Conservation (phyloP, 495 filamentous ascomycete species). For the Monascus purpureus region DNA sequence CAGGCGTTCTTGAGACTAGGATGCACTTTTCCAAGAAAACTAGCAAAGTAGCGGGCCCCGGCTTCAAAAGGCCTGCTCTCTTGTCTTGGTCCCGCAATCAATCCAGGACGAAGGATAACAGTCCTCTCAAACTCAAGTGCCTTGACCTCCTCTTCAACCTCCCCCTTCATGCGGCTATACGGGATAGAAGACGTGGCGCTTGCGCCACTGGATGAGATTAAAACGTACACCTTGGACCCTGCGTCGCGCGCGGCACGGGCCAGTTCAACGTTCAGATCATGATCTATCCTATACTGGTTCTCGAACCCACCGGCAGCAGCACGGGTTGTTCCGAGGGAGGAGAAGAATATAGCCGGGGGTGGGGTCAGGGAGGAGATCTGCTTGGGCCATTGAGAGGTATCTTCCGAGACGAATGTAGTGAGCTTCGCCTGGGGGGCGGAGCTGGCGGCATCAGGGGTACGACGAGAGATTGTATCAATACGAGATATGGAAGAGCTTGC, state of each 20-base stretch:
- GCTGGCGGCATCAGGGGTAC: slow-evolving; percentile 18
- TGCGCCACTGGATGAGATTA: slow-evolving; percentile 45
- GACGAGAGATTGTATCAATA: slow-evolving; percentile 34
- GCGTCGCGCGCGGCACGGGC: slow-evolving; percentile 50
- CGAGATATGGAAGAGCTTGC: slow-evolving; percentile 21
- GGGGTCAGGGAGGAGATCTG: slow-evolving; percentile 39
- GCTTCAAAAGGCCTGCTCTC: slow-evolving; percentile 39
- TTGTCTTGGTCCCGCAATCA: slow-evolving; percentile 58
- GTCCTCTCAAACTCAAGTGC: slow-evolving; percentile 56
- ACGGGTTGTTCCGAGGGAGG: slow-evolving; percentile 53
- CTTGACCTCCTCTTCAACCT: slow-evolving; percentile 65
- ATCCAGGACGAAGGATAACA: slow-evolving; percentile 59
- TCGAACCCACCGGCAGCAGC: slow-evolving; percentile 51
- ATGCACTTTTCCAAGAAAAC: slow-evolving; percentile 37
- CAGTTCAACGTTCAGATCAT: slow-evolving; percentile 57
- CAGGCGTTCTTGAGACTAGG: slow-evolving; percentile 44
- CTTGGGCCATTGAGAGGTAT: slow-evolving; percentile 41
- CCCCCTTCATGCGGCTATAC: slow-evolving; percentile 64
- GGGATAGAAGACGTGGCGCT: slow-evolving; percentile 31
- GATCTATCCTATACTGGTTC: slow-evolving; percentile 64
- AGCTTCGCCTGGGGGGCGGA: slow-evolving; percentile 23
- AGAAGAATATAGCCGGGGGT: slow-evolving; percentile 45
- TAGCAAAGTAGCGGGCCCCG: slow-evolving; percentile 31
- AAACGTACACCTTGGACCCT: slow-evolving; percentile 51
- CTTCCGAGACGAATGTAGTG: slow-evolving; percentile 27